Conservation (phyloP, 345 rosid species). For the Gossypium mustelinum region DNA sequence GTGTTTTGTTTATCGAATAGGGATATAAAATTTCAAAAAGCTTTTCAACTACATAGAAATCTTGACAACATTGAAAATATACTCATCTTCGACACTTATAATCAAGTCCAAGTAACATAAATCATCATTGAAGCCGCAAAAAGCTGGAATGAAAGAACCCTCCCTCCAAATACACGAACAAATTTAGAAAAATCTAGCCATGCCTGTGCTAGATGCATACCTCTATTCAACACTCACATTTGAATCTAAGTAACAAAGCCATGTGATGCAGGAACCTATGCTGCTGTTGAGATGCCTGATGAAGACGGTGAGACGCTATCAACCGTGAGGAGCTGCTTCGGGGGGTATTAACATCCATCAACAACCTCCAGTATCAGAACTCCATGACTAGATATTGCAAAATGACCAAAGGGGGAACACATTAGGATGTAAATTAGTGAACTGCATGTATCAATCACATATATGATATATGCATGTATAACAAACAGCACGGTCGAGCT, state of each 20-base stretch:
- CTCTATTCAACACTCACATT: too few species aligned
- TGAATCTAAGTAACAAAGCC: too few species aligned
- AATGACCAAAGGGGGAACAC: not conserved
- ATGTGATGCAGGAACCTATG: too few species aligned
- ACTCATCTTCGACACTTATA: not conserved
- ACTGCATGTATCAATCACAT: not conserved
- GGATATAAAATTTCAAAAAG: too few species aligned
- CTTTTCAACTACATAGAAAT: too few species aligned
- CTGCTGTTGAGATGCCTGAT: too few species aligned
- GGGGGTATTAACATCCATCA: not conserved
- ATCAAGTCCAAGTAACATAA: not conserved
- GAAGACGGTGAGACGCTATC: not conserved
- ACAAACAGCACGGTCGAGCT: too few species aligned
- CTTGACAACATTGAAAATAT: not conserved
- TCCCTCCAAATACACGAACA: too few species aligned
- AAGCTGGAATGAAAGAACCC: too few species aligned
- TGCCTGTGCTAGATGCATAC: too few species aligned
- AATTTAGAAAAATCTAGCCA: too few species aligned
- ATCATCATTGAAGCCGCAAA: not conserved
- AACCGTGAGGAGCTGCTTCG: not conserved
- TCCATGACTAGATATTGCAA: not conserved
- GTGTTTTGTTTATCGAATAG: too few species aligned
- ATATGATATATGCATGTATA: not conserved
- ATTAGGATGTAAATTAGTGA: not conserved
- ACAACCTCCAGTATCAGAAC: not conserved